A percentile compares a stretch with the other conserved stretches of the same genome.
Evolutionary conservation across 2,329 filamentous ascomycete species (phyloP).

Genomic region (Exophiala sp.): DNA sequence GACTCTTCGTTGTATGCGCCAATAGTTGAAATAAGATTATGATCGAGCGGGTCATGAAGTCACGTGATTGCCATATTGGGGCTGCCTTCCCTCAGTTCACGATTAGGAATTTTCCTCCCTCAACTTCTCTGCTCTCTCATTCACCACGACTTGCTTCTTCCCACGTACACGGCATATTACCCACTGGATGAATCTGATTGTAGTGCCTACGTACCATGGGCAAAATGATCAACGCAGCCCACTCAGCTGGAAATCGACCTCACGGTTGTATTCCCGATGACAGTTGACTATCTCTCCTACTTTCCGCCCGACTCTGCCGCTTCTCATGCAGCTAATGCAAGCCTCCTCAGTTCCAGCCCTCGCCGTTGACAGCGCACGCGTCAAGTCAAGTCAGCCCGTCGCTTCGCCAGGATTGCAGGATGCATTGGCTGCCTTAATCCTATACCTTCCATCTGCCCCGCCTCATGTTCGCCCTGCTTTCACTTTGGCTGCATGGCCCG

Average conservation of each 20-base stretch:
- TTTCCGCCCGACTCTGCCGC: constrained; percentile 16
- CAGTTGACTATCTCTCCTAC: constrained; percentile 2
- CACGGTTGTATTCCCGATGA: constrained; percentile 18
- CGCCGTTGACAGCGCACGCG: constrained; percentile 21
- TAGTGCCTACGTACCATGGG: no score
- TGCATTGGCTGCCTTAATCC: constrained; percentile 24
- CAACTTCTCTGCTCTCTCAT: no score
- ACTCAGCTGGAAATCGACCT: constrained; percentile 6
- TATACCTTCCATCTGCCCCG: constrained; percentile 3
- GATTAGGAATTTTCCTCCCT: no score
- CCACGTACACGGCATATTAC: no score
- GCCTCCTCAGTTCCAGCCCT: constrained; percentile 21
- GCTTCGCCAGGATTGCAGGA: not conserved
- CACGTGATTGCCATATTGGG: no score
- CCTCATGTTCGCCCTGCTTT: constrained; percentile 4
- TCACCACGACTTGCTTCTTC: no score
- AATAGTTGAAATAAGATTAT: no score
- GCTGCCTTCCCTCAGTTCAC: no score
- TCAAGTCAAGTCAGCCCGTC: constrained; percentile 18
- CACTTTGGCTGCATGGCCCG: constrained; percentile 4
- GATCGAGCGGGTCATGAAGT: no score
- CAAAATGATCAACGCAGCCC: no score
- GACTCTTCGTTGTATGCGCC: no score
- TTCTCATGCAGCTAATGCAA: constrained; percentile 17
- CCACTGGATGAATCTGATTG: no score